Conservation (phyloP, 257 asterid species). For the Dorcoceras hygrometricum region DNA sequence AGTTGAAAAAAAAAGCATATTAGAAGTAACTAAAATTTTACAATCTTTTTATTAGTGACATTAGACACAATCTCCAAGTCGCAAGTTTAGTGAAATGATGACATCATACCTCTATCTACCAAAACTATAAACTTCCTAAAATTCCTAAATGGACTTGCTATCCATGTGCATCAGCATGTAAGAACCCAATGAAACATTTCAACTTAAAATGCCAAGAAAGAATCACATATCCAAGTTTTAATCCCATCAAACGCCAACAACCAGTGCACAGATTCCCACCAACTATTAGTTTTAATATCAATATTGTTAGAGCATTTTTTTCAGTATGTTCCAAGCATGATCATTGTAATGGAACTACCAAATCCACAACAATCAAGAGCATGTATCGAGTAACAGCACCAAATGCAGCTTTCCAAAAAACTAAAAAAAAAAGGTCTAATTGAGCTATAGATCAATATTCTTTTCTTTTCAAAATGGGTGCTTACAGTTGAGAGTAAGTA, state of each 20-base stretch:
- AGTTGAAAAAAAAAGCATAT: not conserved
- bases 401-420: not conserved
- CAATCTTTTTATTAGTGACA: not conserved
- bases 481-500: conserved; percentile 78
- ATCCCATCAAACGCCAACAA: not conserved
- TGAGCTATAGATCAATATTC: not conserved
- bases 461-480: conserved; percentile 3
- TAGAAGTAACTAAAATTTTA: not conserved
- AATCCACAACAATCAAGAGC: not conserved
- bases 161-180: not conserved
- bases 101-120: not conserved
- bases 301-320: not conserved
- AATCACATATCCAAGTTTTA: not conserved
- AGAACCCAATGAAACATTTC: not conserved
- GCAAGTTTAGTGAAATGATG: not conserved
- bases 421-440: not conserved
- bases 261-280: not conserved
- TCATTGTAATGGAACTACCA: not conserved
- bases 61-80: no score
- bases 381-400: not conserved
- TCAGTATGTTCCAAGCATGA: not conserved
- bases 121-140: not conserved
- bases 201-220: not conserved
- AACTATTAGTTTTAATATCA: not conserved
- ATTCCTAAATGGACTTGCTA: not conserved